Percentiles rank a stretch among this genome's conserved stretches.
These are phyloP conservation scores for Malassezia nana DNA, from an alignment of 1,284 basidiomycete species.

Conservation along the genomic window DNA sequence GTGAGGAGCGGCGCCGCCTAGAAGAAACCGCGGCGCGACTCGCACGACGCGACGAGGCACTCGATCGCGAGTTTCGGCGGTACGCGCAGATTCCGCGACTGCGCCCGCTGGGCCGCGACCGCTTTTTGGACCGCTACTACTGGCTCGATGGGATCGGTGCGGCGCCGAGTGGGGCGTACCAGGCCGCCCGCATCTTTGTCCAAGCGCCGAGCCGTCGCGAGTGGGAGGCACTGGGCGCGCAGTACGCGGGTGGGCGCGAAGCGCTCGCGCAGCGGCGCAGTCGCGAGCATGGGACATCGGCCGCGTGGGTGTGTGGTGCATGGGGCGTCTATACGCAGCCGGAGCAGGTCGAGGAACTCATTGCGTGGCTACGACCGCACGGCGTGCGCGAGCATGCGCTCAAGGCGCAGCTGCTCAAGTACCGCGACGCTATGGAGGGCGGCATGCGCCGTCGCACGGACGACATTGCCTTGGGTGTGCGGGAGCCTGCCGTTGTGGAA, in stretches of 20 bases:
- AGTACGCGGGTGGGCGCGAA: conserved; percentile 50
- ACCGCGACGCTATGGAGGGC: conserved; percentile 72
- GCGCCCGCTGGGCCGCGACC: conserved; percentile 76
- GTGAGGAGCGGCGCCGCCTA: conserved; percentile 28
- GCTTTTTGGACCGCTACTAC: conserved; percentile 90
- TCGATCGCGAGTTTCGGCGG: conserved; percentile 86
- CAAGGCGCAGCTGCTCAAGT: conserved; percentile 67
- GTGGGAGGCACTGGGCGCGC: conserved; percentile 30
- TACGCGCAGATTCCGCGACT: conserved; percentile 70
- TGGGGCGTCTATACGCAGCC: conserved; percentile 81
- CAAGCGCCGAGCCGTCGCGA: conserved; percentile 69
- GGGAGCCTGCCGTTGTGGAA: conserved; percentile 19
- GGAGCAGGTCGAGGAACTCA: conserved; percentile 72
- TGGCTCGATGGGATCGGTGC: conserved; percentile 96
- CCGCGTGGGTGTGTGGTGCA: conserved; percentile 62
- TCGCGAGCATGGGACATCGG: conserved; percentile 59
- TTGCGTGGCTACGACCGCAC: conserved; percentile 81
- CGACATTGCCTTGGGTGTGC: conserved; percentile 27
- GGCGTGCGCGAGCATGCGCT: conserved; percentile 76
- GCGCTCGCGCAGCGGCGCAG: conserved; percentile 53
- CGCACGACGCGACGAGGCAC: conserved; percentile 66
- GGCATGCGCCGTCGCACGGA: conserved; percentile 55
- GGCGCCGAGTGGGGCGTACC: conserved; percentile 58
- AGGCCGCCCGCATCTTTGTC: conserved; percentile 76
- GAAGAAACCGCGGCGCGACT: conserved; percentile 71